Evolutionary conservation across 2,329 filamentous ascomycete species (phyloP).

Genomic region (Claviceps cyperi): DNA sequence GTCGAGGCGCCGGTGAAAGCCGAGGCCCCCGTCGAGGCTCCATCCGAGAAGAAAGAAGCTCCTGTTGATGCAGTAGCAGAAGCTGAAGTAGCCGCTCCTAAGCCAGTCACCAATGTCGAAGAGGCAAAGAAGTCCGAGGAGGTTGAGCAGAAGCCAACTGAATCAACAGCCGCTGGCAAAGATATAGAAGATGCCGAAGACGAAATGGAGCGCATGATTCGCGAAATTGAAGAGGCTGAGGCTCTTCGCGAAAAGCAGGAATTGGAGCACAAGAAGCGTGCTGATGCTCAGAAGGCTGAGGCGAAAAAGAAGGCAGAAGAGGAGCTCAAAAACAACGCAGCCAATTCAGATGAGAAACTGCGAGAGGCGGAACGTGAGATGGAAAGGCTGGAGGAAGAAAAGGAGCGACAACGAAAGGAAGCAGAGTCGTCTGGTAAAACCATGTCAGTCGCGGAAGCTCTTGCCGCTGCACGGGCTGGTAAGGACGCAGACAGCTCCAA

Average conservation of each 20-base stretch:
- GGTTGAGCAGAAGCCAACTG: constrained; percentile 14
- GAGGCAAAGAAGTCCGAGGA: neutral
- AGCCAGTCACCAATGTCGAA: neutral
- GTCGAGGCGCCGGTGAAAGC: too few species aligned
- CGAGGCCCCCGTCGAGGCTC: constrained; percentile 13
- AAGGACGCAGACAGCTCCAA: constrained; percentile 26
- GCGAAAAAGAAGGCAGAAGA: constrained; percentile 37
- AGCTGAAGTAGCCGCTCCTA: constrained; percentile 1
- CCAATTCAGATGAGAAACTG: constrained; percentile 49
- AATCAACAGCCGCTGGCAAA: constrained; percentile 17
- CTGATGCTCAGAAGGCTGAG: constrained; percentile 28
- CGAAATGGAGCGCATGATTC: constrained; percentile 44
- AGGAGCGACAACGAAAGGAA: constrained; percentile 39
- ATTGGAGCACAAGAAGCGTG: constrained; percentile 31
- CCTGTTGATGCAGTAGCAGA: neutral
- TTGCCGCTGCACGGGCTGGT: constrained; percentile 25
- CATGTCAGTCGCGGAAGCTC: constrained; percentile 36
- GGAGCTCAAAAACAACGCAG: constrained; percentile 29
- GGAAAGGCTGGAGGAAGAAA: constrained; percentile 59
- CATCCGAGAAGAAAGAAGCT: constrained; percentile 9
- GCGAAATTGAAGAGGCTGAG: constrained; percentile 46
- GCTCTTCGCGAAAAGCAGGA: constrained; percentile 34
- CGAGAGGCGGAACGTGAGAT: constrained; percentile 59
- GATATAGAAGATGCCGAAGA: constrained; percentile 32
- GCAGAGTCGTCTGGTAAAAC: constrained; percentile 35